phyloP scores from a whole-genome alignment of 2,329 filamentous ascomycete genomes.

The Emmonsiellopsis sp. region DNA sequence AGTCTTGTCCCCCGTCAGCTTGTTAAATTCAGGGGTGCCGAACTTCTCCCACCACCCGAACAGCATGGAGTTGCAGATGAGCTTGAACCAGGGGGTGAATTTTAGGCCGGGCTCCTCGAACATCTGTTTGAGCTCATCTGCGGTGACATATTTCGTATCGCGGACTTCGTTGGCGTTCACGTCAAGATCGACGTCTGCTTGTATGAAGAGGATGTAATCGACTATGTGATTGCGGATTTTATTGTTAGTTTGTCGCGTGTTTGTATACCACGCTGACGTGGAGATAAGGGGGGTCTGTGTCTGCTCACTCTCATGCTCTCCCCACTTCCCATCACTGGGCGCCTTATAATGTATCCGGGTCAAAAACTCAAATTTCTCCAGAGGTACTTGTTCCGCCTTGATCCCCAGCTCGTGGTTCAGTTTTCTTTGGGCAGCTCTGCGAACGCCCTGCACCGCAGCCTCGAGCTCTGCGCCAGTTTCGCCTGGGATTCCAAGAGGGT shows the following conservation, averaged over 20 bases:
- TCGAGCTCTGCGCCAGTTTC: slow-evolving; percentile 79
- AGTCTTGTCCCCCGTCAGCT: slow-evolving; percentile 74
- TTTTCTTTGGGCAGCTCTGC: slow-evolving; percentile 86
- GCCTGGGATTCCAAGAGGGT: slow-evolving; percentile 81
- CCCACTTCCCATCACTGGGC: slow-evolving; percentile 94
- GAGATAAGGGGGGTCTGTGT: too few species aligned
- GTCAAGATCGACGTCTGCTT: slow-evolving; percentile 79
- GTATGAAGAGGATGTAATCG: slow-evolving; percentile 98
- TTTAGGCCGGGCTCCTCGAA: slow-evolving; percentile 71
- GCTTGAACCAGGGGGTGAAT: slow-evolving; percentile 98
- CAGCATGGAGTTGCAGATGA: slow-evolving; percentile 95
- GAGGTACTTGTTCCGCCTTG: slow-evolving; percentile 73
- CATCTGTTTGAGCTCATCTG: slow-evolving; percentile 72
- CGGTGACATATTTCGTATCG: slow-evolving; percentile 73
- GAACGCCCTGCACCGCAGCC: slow-evolving; percentile 74
- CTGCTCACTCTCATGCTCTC: slow-evolving; percentile 87
- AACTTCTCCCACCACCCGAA: slow-evolving; percentile 96
- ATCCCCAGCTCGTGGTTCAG: slow-evolving; percentile 93
- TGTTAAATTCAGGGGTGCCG: slow-evolving; percentile 63
- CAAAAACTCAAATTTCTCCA: slow-evolving; percentile 86
- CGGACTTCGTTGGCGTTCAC: slow-evolving; percentile 82
- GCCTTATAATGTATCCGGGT: slow-evolving; percentile 98
- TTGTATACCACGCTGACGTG: too few species aligned
- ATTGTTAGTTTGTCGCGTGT: not conserved
- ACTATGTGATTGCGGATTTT: slow-evolving; percentile 43